Evolutionary conservation across 352 stramenopile genomes (phyloP), one percentile per base, ranked within the genome.

Genomic region (Phytophthora constricta): DNA sequence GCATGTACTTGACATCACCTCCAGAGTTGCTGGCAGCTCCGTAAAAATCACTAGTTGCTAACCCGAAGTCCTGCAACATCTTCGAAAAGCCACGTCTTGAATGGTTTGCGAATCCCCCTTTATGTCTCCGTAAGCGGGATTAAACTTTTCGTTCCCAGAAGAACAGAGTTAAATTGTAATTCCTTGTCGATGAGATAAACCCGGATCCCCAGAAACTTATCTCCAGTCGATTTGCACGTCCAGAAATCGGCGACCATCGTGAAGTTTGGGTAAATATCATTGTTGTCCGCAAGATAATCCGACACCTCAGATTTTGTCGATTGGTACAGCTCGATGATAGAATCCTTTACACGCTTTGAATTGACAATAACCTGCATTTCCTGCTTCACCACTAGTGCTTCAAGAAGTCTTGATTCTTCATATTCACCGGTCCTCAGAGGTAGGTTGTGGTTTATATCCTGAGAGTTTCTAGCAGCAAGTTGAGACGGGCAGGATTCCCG

Each of bases 1-100:
- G 49, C 56, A 78, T 68, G 1, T 13, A 46, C 33, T 71, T 70
- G 3, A 68, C 62, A 28, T 78, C 73, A 0, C 23, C 27, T 0
- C 65, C 59, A 2, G 34, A 20, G 39, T 74, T 65, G 19, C 55
- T 73, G 8, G 65, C 72, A 1, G 69, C 22, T 3, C 42, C 58
- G 34, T 70, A 76, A 14, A 78, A 56, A 25, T 71, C 28, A 10
- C 28, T 20, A 19, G 17, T 5, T 5, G n/a, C 55, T n/a, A 72
- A 31, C 1, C 37, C 27, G 58, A 72, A 80, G 55, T 68, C 68
- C 13, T 31, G 17, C 19, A 80, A 41, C 5, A 68, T 57, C 13
- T 58, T 16, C 11, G 17, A 7, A 7, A 45, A 22, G 39, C 37
- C 37, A 50, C 43, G 5, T 31, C 20, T 28, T 5, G 27, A 28